A percentile compares a stretch with the other conserved stretches of the same genome.
Conservation (phyloP, 2,329 filamentous ascomycete genomes). For the Pyricularia sp. region DNA sequence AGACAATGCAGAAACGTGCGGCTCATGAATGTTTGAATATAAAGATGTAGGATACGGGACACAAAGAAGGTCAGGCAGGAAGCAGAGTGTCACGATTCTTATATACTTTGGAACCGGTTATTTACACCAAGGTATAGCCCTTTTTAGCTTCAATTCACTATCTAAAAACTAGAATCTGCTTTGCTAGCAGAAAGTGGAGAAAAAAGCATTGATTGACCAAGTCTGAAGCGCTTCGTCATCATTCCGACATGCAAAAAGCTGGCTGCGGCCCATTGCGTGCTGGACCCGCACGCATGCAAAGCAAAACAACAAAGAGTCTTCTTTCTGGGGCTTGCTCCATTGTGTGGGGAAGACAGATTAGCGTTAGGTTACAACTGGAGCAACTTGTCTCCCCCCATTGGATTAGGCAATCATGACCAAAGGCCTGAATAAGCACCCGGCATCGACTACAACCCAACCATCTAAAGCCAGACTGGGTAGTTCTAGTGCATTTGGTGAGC, state of each 20-base stretch:
- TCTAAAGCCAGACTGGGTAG: not conserved
- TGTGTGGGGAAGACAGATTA: not conserved
- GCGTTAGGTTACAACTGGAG: not conserved
- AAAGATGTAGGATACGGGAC: not conserved
- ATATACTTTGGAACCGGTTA: not conserved
- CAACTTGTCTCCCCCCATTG: not conserved
- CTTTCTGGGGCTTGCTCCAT: not conserved
- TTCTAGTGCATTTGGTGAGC: not conserved
- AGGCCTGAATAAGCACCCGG: not conserved
- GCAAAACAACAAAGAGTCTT: no score
- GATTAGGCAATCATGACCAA: conserved; percentile 1
- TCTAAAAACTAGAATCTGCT: not conserved
- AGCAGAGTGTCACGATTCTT: not conserved
- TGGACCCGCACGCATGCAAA: not conserved
- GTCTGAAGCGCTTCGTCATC: not conserved
- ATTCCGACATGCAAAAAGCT: not conserved
- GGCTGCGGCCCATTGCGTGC: not conserved
- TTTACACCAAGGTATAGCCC: not conserved
- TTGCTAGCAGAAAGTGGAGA: not conserved
- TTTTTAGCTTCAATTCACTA: not conserved
- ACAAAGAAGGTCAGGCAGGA: no score
- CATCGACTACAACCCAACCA: not conserved
- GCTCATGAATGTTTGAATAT: not conserved
- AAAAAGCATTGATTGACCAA: not conserved
- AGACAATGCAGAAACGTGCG: not conserved